Conservation (phyloP, 1,284 basidiomycete species). For the Apiotrichum akiyoshidainum region DNA sequence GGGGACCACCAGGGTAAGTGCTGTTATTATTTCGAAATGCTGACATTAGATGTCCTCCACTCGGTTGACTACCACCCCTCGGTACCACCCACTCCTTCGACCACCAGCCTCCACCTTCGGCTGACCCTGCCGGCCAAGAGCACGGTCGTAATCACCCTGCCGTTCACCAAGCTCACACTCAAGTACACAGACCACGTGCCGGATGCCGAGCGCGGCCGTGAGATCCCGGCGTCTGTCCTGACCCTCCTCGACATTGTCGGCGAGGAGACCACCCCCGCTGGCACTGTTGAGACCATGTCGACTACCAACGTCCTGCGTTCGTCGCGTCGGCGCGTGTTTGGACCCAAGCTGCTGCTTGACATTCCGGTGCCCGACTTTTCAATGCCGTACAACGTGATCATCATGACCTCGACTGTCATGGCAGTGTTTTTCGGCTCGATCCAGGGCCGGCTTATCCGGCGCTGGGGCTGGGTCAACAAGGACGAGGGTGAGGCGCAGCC, state of each 20-base stretch:
- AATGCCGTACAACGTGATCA: conserved; percentile 99
- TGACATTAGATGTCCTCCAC: conserved; percentile 57
- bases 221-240: conserved; percentile 78
- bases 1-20: conserved; percentile 6
- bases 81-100: conserved; percentile 60
- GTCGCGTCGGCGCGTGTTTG: conserved; percentile 62
- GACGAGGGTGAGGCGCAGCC: background rate
- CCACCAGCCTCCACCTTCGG: conserved; percentile 69
- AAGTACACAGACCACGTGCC: conserved; percentile 94
- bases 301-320: conserved; percentile 14
- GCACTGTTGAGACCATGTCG: background rate
- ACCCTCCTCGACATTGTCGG: conserved; percentile 33
- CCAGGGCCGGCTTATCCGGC: conserved; percentile 80
- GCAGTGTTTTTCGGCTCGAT: conserved; percentile 90
- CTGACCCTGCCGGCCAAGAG: conserved; percentile 67
- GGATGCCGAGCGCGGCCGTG: conserved; percentile 91
- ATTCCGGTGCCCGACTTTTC: conserved; percentile 96
- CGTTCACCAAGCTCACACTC: conserved; percentile 79
- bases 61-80: conserved; percentile 66
- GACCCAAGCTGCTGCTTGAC: conserved; percentile 75
- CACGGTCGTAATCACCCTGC: conserved; percentile 65
- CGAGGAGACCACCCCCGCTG: conserved; percentile 15
- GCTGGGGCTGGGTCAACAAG: conserved; percentile 59
- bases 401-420: conserved; percentile 84
- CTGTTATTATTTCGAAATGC: background rate